phyloP scores from a whole-genome alignment of 176 grass and related monocot species.

The maize (Zea mays) region Zm-B73-REFERENCE-NAM-5.0 NC_050103.1:142816501-142817000 shows the following conservation, averaged over 20 bases:
- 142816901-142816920: not conserved
- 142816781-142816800: slow-evolving; percentile 80
- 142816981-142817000: not conserved
- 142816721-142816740: not conserved
- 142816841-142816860: not conserved
- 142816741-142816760: not conserved
- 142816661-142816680: slow-evolving; percentile 36
- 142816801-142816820: slow-evolving; percentile 97
- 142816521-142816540: slow-evolving; percentile 82
- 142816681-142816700: slow-evolving; percentile 12
- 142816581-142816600: slow-evolving; percentile 48
- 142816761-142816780: slow-evolving; percentile 48
- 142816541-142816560: slow-evolving; percentile 64
- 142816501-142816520: slow-evolving; percentile 68
- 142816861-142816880: not conserved
- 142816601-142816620: slow-evolving; percentile 49
- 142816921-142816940: slow-evolving; percentile 43
- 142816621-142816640: no score
- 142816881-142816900: slow-evolving; percentile 35
- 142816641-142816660: slow-evolving; percentile 35
- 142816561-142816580: slow-evolving; percentile 73
- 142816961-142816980: slow-evolving; percentile 38
- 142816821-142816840: slow-evolving; percentile 37
- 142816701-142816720: not conserved
- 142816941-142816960: slow-evolving; percentile 66